Evolutionary conservation across 148 eudicot genomes (phyloP).

Genomic region (Rheum nobile): DNA sequence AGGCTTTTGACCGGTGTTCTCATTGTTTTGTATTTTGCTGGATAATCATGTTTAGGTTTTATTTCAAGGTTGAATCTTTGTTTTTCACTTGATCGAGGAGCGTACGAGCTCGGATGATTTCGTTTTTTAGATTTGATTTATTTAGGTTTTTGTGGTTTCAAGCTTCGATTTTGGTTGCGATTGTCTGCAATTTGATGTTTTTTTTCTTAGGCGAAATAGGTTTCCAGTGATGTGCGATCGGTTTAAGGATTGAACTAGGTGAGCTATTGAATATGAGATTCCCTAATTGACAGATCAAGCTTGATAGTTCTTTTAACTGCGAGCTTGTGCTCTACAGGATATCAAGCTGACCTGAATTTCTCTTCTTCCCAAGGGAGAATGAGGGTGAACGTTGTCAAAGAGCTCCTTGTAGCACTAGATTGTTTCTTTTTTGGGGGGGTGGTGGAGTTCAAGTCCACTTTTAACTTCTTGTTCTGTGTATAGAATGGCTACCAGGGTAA

Average conservation of each 20-base stretch:
- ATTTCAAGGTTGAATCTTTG: background rate
- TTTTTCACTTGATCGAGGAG: background rate
- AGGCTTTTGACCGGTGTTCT: background rate
- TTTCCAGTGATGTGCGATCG: background rate
- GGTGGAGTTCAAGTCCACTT: background rate
- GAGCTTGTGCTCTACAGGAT: background rate
- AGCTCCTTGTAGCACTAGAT: background rate
- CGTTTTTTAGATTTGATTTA: background rate
- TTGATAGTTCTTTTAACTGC: background rate
- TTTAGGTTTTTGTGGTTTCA: background rate
- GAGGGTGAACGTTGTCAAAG: background rate
- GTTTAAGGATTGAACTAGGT: background rate
- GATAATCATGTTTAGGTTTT: background rate
- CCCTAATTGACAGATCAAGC: background rate
- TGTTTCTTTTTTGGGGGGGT: background rate
- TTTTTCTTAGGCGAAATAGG: background rate
- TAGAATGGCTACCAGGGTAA: conserved; percentile 46
- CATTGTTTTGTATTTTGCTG: background rate
- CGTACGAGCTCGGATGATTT: background rate
- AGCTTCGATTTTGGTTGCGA: background rate
- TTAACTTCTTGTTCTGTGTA: background rate
- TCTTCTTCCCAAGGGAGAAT: background rate
- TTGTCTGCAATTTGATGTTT: background rate
- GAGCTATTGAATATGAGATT: background rate
- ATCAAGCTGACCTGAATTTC: background rate